phyloP scores from a whole-genome alignment of 768 basidiomycete genomes.

The Chiua virens region DNA sequence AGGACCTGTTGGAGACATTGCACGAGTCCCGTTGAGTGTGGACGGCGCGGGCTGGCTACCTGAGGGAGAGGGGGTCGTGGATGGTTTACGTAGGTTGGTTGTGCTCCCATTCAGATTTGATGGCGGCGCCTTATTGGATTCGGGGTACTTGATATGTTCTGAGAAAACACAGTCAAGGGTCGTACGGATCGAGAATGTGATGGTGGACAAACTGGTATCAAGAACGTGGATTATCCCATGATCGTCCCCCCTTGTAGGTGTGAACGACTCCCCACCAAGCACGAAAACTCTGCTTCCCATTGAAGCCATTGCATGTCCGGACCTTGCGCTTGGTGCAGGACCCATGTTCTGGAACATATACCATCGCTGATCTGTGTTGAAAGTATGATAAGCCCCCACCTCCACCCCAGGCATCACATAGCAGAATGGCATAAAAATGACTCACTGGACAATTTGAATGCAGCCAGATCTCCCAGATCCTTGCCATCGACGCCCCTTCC shows the following conservation, averaged over 20 bases:
- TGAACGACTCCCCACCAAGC: conserved; percentile 90
- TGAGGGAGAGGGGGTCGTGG: conserved; percentile 38
- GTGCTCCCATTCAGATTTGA: conserved; percentile 31
- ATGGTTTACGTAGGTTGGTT: conserved; percentile 46
- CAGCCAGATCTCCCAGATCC: conserved; percentile 90
- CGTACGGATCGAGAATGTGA: background rate
- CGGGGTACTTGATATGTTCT: conserved; percentile 96
- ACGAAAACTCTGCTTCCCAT: conserved; percentile 88
- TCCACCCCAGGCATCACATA: background rate
- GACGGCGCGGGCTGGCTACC: conserved; percentile 29
- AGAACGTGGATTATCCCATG: conserved; percentile 83
- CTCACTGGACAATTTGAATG: conserved; percentile 97
- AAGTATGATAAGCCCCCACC: conserved; percentile 10
- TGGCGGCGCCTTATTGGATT: conserved; percentile 45
- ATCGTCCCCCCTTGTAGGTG: conserved; percentile 73
- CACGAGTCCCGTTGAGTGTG: conserved; percentile 40
- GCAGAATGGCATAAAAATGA: conserved; percentile 18
- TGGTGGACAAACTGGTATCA: conserved; percentile 78
- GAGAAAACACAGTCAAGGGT: conserved; percentile 3
- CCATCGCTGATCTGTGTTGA: conserved; percentile 84
- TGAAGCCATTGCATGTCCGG: conserved; percentile 98
- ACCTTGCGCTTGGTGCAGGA: conserved; percentile 86
- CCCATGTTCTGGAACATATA: conserved; percentile 99
- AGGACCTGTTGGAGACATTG: conserved; percentile 62
- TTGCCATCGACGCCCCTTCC: conserved; percentile 97